Base-by-base conservation (phyloP, 805 yeast species). In the Diddensiella transvaalensis region DNA sequence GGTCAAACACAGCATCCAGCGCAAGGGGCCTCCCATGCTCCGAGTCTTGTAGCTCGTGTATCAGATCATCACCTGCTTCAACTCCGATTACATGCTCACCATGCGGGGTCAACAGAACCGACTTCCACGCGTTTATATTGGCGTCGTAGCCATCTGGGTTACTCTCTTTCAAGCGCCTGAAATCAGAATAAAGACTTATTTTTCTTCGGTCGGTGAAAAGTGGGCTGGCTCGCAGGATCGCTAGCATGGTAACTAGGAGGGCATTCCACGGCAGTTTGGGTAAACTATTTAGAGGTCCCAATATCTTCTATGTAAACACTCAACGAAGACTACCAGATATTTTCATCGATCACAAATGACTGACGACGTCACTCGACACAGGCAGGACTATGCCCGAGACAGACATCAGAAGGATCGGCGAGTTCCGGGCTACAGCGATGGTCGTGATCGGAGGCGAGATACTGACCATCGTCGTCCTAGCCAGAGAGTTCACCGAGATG, bases 121-220 rank as follows among this genome's bases (percentile, higher is more conserved):
- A 52, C 41, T 60, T 65, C 82, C 82, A 77, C 2, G 77, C 75
- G 3, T 55, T 55, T 11, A 77, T 22, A 52, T 77, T 77, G 13
- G 82, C 82, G 19, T 62, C 69, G 47, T 66, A 76, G 4, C 82
- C 82, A 47, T 74, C 79, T 2, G 65, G 67, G 51, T 77, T 77
- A 2, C 62, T 40, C 10, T 70, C 74, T 47, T 66, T 63, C 24
- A 77, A 62, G n/a, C 70, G 62, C 6, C 65, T 53, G 53, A 75
- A 77, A 52, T 77, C 74, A 2, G 79, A 73, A 50, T 68, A 77
- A 38, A 77, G 64, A n/a, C 81, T 76, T 3, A 65, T 60, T 29
- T 74, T 60, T 22, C 82, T 62, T 6, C 71, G 57, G 4, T 59
- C 53, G 8, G 71, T 66, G 60, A 76, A 76, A 6, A 58, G 60